Percentiles rank a stretch among this genome's conserved stretches.
These are phyloP conservation scores for Aspergillus neoniger DNA, from an alignment of 2,329 filamentous ascomycete genomes.

Conservation along the genomic window DNA sequence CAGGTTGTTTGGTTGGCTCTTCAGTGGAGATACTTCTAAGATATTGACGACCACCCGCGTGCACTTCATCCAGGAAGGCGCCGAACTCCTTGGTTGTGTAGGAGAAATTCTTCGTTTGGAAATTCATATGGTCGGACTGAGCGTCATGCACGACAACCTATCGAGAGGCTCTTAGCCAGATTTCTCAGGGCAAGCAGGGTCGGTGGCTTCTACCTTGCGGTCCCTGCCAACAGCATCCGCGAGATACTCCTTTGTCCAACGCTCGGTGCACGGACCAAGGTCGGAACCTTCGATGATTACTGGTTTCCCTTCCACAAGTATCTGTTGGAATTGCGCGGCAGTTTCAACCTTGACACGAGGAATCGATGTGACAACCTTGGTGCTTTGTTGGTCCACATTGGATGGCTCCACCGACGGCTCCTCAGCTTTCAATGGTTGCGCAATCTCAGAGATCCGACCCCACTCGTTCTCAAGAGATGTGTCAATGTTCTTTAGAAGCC, in stretches of 20 bases:
- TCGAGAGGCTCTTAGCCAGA: constrained; percentile 10
- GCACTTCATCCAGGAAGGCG: constrained; percentile 64
- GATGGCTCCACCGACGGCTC: neutral
- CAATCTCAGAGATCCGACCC: constrained; percentile 29
- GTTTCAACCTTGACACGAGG: constrained; percentile 56
- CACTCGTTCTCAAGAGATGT: constrained; percentile 33
- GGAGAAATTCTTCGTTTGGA: constrained; percentile 78
- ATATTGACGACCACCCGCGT: constrained; percentile 66
- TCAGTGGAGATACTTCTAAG: constrained; percentile 73
- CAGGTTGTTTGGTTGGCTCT: constrained; percentile 68
- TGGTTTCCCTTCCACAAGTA: constrained; percentile 62
- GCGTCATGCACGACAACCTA: constrained; percentile 76
- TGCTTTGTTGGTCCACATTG: constrained; percentile 18
- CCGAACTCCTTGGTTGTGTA: constrained; percentile 71
- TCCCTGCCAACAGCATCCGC: constrained; percentile 61
- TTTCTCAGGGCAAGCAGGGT: constrained; percentile 3
- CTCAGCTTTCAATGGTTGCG: constrained; percentile 16
- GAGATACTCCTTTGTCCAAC: constrained; percentile 72
- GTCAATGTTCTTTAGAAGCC: constrained; percentile 44
- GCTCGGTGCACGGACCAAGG: constrained; percentile 66
- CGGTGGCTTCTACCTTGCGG: constrained; percentile 55
- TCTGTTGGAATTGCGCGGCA: constrained; percentile 58
- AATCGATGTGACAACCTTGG: constrained; percentile 39
- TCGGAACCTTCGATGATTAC: constrained; percentile 66
- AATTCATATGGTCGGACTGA: constrained; percentile 69